Evolutionary conservation across 2,329 filamentous ascomycete species (phyloP).

Genomic region (Aspergillus neotritici): DNA sequence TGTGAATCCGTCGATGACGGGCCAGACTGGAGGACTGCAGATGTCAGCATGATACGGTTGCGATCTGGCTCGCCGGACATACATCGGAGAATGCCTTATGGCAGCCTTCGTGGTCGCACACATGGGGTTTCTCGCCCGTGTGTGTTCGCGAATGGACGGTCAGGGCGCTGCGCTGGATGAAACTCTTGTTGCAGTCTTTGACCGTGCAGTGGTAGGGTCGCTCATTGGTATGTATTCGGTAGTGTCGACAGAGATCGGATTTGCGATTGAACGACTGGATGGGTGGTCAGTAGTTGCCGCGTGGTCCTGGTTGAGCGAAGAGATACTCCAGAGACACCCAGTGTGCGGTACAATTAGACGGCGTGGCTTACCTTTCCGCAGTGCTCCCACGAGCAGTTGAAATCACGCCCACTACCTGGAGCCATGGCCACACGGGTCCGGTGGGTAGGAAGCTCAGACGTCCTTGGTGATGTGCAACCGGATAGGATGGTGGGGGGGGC

Average conservation of each 20-base stretch:
- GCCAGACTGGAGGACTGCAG: conserved; percentile 36
- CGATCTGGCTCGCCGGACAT: conserved; percentile 13
- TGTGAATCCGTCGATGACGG: conserved; percentile 37
- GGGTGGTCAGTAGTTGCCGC: not conserved
- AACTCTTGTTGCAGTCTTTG: conserved; percentile 43
- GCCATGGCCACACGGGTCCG: conserved; percentile 26
- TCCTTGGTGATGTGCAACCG: conserved; percentile 2
- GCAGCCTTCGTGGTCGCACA: conserved; percentile 39
- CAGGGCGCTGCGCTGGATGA: conserved; percentile 45
- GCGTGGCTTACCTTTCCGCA: conserved; percentile 39
- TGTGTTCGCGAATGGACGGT: conserved; percentile 43
- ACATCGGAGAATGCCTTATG: conserved; percentile 43
- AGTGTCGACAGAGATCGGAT: conserved; percentile 44
- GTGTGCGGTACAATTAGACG: not conserved
- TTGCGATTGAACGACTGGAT: conserved; percentile 45
- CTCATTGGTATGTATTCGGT: conserved; percentile 46
- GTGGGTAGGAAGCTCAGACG: not conserved
- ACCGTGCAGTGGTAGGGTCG: conserved; percentile 44
- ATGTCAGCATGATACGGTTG: conserved; percentile 6
- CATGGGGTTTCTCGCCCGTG: conserved; percentile 42
- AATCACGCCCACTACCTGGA: conserved; percentile 38
- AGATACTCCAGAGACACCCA: not conserved
- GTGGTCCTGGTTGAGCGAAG: not conserved
- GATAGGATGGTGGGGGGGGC: conserved; percentile 4
- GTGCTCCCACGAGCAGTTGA: conserved; percentile 40